Evolutionary conservation across 2,329 filamentous ascomycete genomes (phyloP), one percentile per base, ranked within the genome.

Genomic region (Scedosporium aurantiacum): DNA sequence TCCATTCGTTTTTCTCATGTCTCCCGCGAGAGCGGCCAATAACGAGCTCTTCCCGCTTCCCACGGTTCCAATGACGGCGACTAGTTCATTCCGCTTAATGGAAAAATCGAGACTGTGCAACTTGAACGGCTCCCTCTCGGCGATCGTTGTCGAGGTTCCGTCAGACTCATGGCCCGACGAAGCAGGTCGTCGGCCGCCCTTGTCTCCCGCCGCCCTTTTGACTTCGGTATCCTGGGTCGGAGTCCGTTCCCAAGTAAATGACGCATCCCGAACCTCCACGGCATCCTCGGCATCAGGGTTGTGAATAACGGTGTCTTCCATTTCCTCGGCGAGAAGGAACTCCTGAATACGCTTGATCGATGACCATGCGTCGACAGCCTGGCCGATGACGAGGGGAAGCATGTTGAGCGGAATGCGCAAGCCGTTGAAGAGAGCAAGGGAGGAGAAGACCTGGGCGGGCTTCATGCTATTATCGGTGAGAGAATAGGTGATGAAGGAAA

Each of bases 41-140:
- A 99, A 76, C 0, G 92, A 97, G 58, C 83, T 94, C 76, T 99
- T 97, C 5, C 93, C 93, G 64, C 88, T 91, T 1, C 91, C 91
- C 1, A 96, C 91, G n/a, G 84, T 83, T 32, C 91, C 91, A 68
- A 96, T 96, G n/a, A 91, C 87, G 57, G 86, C 93, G 61, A 91
- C 78, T 2, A 95, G 79, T 70, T 95, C 90, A 67, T 91, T 86
- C 25, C 89, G 80, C 5, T 86, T 86, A 59, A 91, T 82, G 4
- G 79, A 75, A 41, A 94, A 80, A 67, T 86, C 81, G 60, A 94
- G 74, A 28, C 84, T 81, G 5, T 84, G 82, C 55, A 95, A 79
- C 68, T 86, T 83, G 74, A 94, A 95, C 0, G 90, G 87, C 66
- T 87, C 83, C 21, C 74, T 75, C 64, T 83, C 79, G 1, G 79